phyloP scores from a whole-genome alignment of 495 filamentous ascomycete species.

The Aspergillus bertholletiae region DNA sequence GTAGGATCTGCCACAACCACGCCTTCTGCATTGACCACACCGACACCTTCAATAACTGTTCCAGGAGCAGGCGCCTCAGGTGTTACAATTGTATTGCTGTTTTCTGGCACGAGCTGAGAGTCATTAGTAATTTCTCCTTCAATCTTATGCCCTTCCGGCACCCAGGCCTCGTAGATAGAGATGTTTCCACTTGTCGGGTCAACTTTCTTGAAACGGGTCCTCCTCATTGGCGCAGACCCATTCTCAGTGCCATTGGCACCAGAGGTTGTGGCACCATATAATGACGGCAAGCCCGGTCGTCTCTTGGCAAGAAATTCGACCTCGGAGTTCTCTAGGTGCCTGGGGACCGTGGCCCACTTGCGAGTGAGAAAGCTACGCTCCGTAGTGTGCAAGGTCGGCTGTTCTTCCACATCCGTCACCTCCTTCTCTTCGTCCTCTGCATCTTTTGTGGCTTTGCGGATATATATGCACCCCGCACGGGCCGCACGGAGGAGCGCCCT shows the following conservation, averaged over 20 bases:
- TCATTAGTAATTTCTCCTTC: constrained; percentile 75
- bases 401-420: constrained; percentile 41
- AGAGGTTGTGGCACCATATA: constrained; percentile 46
- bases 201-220: constrained; percentile 71
- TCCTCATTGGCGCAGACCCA: constrained; percentile 51
- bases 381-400: constrained; percentile 23
- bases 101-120: constrained; percentile 28
- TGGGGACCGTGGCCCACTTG: constrained; percentile 76
- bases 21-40: constrained; percentile 58
- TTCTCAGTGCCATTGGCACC: constrained; percentile 41
- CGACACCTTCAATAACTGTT: constrained; percentile 58
- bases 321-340: constrained; percentile 70
- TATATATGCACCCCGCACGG: constrained; percentile 69
- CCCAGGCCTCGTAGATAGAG: constrained; percentile 74
- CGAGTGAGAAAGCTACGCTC: constrained; percentile 64
- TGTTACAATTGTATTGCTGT: constrained; percentile 31
- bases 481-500: constrained; percentile 83
- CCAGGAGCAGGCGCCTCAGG: constrained; percentile 52
- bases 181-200: constrained; percentile 72
- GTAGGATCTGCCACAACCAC: constrained; percentile 55
- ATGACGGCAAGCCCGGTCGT: constrained; percentile 65
- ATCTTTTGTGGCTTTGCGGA: constrained; percentile 37
- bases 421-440: constrained; percentile 50
- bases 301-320: constrained; percentile 84
- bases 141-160: constrained; percentile 74